Base-by-base conservation (phyloP, 805 yeast genomes). In the Debaryomyces tyrocola region DNA sequence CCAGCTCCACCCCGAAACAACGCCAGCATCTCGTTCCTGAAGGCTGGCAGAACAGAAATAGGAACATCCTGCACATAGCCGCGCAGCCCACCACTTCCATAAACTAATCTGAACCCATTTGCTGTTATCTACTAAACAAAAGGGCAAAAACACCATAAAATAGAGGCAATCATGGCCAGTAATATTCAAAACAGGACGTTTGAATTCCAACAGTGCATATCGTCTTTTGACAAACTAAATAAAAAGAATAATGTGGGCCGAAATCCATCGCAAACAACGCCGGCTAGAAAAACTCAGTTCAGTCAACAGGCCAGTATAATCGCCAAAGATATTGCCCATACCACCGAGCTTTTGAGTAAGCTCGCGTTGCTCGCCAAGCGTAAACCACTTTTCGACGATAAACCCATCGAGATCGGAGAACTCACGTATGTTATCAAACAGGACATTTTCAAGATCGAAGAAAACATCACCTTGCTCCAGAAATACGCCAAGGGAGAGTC, bases 381-480 rank as follows among this genome's bases (percentile, higher is more conserved):
- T 56, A 91, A 90, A 62, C 96, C 97, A 15, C 68, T 92, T 61
- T 89, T 94, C 54, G 96, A 91, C 60, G 99, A 94, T 66, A 84
- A 87, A 54, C 97, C 98, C 0, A 84, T 89, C 12, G 98, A 94
- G 61, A 89, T 94, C 52, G 88, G 91, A 17, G 97, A 94, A 64
- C 73, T 94, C 52, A 91, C 99, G 0, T 87, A 84, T 55, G 85
- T 90, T 36, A 84, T 86, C 50, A 87, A 86, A 52, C 97, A 94
- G 64, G 96, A 87, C 58, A 83, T 94, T 42, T 84, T 90, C 60
- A 82, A 82, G 53, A 82, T 94, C 52, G 96, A 88, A 58, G 82
- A 84, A 57, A 77, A 77, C 50, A 75, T 87, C 53, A 83, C 82
- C 56, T 80, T 74, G 45, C 69, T 85, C 48, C 90, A 85, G 62